Base-by-base conservation (phyloP, 2,329 filamentous ascomycete genomes). In the Seiridium cupressi region DNA sequence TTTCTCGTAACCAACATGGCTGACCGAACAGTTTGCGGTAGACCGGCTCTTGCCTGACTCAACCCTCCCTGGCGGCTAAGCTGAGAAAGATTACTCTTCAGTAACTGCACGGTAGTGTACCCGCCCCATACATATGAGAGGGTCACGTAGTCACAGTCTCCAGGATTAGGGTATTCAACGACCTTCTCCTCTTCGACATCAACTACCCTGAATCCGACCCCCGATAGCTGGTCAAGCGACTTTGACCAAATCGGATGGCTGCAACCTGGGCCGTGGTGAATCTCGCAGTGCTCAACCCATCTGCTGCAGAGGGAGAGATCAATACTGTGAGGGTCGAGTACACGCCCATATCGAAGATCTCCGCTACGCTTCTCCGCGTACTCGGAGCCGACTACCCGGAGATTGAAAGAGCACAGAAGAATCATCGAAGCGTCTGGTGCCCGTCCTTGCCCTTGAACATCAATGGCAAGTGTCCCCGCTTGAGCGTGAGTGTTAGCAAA, bases 21-120 rank as follows among this genome's bases (percentile, higher is more conserved):
- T 48, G 46, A 48, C n/a, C 46, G 46, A 48, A 48, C 46, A n/a
- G 46, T 48, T 48, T 48, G 46, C n/a, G 46, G 46, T n/a, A 48
- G 18, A 18, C 46, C 46, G 46, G 46, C 46, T 18, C n/a, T 48
- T 7, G 46, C 46, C 46, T 48, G 8, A 31, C 46, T 18, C 46
- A 48, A 48, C 18, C 46, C 46, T 48, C 46, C 46, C 46, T n/a
- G 46, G 46, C 46, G 13, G 46, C 46, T 48, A 10, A 48, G 46
- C 46, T 48, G 46, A 7, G 46, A 48, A 7, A 48, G n/a, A 18
- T 48, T 48, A n/a, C 46, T 48, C 46, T 48, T 48, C 13, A 48
- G 46, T 18, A 48, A n/a, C 46, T 48, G 46, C 46, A 48, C 46
- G 46, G 46, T 48, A 48, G 46, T 48, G 18, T 48, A 48, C 13